Percentiles rank a stretch among this genome's conserved stretches.
Conservation (phyloP, 148 eudicot species). For the Fagopyrum homotropicum region DNA sequence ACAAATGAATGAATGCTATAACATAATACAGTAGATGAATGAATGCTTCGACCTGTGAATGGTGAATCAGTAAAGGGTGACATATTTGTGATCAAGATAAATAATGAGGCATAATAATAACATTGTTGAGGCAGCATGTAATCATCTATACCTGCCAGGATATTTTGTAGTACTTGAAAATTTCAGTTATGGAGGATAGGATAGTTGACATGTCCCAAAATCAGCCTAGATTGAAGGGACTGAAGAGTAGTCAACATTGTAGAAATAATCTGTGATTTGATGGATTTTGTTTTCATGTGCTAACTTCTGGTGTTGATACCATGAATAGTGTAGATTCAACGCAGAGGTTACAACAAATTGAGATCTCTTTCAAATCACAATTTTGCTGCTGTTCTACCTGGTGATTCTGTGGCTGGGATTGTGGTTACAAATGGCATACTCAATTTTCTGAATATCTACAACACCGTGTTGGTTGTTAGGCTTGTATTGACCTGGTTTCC, state of each 20-base stretch:
- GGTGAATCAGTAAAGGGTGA: too few relatives aligned
- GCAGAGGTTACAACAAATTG: constrained; percentile 33
- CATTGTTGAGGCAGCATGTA: background rate
- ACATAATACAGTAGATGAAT: too few relatives aligned
- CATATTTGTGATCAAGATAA: background rate
- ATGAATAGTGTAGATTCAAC: constrained; percentile 38
- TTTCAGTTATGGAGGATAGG: background rate
- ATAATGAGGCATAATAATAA: background rate
- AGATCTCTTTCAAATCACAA: constrained; percentile 44
- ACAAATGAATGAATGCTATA: too few relatives aligned
- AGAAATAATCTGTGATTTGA: background rate
- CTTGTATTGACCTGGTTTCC: constrained; percentile 98
- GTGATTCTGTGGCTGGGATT: constrained; percentile 80
- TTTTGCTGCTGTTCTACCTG: constrained; percentile 91
- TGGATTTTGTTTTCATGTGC: background rate
- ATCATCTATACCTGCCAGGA: background rate
- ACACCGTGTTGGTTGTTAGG: constrained; percentile 67
- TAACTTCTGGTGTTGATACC: background rate
- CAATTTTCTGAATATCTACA: constrained; percentile 84
- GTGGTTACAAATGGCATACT: constrained; percentile 74
- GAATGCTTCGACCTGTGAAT: too few relatives aligned
- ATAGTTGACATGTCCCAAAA: background rate
- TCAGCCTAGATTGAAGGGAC: background rate
- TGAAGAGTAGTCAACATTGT: background rate
- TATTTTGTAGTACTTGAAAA: background rate